phyloP scores from a whole-genome alignment of 2,329 filamentous ascomycete genomes.

The Elsinoe arachidis region DNA sequence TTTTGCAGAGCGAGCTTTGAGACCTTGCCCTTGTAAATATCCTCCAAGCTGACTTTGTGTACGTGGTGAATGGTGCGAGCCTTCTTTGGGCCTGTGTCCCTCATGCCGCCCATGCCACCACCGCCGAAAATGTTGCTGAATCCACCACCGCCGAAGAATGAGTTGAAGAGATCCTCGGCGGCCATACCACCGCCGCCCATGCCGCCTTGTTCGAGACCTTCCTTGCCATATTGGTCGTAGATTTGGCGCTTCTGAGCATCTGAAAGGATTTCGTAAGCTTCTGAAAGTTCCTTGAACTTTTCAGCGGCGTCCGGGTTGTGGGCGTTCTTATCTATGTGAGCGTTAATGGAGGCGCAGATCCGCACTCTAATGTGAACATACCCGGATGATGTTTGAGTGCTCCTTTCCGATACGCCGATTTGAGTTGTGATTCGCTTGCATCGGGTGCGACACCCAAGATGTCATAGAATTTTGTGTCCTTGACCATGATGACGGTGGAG shows the following conservation, averaged over 20 bases:
- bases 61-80: constrained; percentile 96
- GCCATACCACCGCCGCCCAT: constrained; percentile 75
- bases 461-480: constrained; percentile 73
- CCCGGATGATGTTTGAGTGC: constrained; percentile 79
- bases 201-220: constrained; percentile 80
- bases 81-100: constrained; percentile 74
- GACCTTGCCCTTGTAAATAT: constrained; percentile 95
- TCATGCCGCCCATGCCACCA: constrained; percentile 73
- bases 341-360: constrained; percentile 15
- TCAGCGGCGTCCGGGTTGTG: constrained; percentile 88
- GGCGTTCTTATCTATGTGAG: constrained; percentile 75
- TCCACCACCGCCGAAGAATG: constrained; percentile 74
- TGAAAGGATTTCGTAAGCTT: constrained; percentile 90
- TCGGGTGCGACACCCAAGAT: constrained; percentile 67
- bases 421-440: constrained; percentile 77
- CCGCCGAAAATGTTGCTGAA: constrained; percentile 59
- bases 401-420: constrained; percentile 79
- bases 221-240: constrained; percentile 97
- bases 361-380: constrained; percentile 35
- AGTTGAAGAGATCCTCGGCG: constrained; percentile 89
- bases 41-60: constrained; percentile 95
- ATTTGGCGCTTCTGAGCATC: constrained; percentile 83
- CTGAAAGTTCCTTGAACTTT: constrained; percentile 96
- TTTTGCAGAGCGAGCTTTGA: constrained; percentile 96
- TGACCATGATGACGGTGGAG: constrained; percentile 54